Evolutionary conservation across 495 filamentous ascomycete species (phyloP).

Genomic region (Penicillium chermesinum): DNA sequence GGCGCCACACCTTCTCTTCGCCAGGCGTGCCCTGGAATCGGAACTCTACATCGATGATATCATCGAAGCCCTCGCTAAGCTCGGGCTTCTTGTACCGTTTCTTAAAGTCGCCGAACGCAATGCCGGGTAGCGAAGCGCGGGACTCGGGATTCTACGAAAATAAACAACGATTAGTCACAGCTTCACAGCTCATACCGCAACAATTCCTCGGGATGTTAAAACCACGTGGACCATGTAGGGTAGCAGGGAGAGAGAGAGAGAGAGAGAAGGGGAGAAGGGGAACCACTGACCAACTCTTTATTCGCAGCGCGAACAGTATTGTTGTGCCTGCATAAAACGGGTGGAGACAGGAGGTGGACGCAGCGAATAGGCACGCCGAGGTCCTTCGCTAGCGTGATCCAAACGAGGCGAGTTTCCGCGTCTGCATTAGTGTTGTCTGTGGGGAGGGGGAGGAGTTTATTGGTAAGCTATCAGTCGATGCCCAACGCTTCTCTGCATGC

Average conservation of each 20-base stretch:
- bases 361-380: slow-evolving; percentile 74
- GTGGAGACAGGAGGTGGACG: slow-evolving; percentile 71
- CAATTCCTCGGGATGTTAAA: too few species aligned
- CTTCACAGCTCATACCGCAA: too few species aligned
- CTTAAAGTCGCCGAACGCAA: slow-evolving; percentile 73
- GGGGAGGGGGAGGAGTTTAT: slow-evolving; percentile 1
- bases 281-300: slow-evolving; percentile 27
- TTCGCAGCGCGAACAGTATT: slow-evolving; percentile 77
- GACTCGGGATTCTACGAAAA: slow-evolving; percentile 71
- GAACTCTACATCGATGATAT: slow-evolving; percentile 68
- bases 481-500: background rate
- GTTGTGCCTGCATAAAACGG: slow-evolving; percentile 81
- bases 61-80: slow-evolving; percentile 76
- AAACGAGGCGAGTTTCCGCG: slow-evolving; percentile 63
- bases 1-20: slow-evolving; percentile 56
- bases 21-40: slow-evolving; percentile 55
- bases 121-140: slow-evolving; percentile 63
- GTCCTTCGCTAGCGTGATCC: slow-evolving; percentile 68
- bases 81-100: slow-evolving; percentile 66
- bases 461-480: slow-evolving; percentile 1
- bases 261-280: background rate
- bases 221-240: background rate
- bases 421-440: slow-evolving; percentile 93
- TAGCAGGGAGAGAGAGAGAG: too few species aligned
- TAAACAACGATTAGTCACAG: slow-evolving; percentile 5